Evolutionary conservation across 345 rosid genomes (phyloP).

Genomic region (Melaleuca quinquenervia): DNA sequence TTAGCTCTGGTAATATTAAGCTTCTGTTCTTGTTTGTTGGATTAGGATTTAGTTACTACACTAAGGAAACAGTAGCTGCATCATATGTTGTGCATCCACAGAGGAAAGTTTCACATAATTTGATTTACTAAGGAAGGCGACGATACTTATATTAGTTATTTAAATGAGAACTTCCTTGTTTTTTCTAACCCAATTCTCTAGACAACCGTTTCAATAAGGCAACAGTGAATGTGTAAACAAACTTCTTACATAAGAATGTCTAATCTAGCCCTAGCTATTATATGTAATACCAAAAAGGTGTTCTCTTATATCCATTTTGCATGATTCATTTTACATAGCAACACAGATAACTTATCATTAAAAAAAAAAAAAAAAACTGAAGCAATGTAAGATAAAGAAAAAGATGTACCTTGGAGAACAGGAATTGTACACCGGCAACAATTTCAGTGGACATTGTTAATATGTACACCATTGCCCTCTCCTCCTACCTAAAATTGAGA

Average conservation of each 20-base stretch:
- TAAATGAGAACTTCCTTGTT: neutral
- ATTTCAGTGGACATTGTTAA: neutral
- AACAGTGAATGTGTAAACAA: rapidly evolving
- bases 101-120: neutral
- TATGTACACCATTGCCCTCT: neutral
- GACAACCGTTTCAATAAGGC: neutral
- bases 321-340: neutral
- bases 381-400: neutral
- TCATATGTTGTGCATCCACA: too few relatives aligned
- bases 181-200: neutral
- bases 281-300: neutral
- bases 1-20: neutral
- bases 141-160: neutral
- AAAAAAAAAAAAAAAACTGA: neutral
- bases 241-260: rapidly evolving
- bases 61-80: too few relatives aligned
- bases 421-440: neutral
- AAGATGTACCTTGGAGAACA: neutral
- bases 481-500: neutral
- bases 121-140: neutral
- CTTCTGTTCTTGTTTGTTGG: neutral
- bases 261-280: neutral
- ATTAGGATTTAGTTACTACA: neutral
- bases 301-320: neutral
- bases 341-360: neutral